Evolutionary conservation across 78 protist species (phyloP).

Genomic region (Paulinella micropora): DNA sequence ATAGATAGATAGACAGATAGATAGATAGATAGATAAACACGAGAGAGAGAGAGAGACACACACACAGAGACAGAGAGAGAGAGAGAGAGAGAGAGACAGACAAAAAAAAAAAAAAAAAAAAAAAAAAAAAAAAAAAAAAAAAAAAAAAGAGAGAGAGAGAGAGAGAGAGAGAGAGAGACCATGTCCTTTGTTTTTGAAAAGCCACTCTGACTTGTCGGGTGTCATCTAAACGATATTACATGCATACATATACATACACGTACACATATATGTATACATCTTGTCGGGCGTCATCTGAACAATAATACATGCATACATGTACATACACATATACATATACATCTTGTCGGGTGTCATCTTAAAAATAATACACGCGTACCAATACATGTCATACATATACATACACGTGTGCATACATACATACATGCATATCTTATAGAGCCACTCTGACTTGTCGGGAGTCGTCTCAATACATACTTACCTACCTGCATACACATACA

Average conservation of each 20-base stretch:
- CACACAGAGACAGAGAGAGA: not conserved
- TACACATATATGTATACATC: not conserved
- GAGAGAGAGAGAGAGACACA: too few relatives aligned
- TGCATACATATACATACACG: not conserved
- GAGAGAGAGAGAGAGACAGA: not conserved
- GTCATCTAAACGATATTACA: not conserved
- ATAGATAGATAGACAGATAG: too few relatives aligned
- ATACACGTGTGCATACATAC: not conserved
- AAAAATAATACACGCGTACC: not conserved
- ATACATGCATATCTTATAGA: not conserved
- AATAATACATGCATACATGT: not conserved
- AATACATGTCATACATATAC: not conserved
- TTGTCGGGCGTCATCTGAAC: too few relatives aligned
- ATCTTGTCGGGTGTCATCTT: not conserved
- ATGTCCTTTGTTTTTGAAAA: slow-evolving; percentile 76
- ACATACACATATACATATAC: not conserved
- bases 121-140: too few relatives aligned
- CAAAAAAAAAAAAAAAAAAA: too few relatives aligned
- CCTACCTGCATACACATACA: not conserved
- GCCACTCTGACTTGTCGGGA: slow-evolving; percentile 40
- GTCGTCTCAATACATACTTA: not conserved
- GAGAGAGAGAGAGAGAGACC: too few relatives aligned
- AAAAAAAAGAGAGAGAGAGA: too few relatives aligned
- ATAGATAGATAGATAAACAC: too few relatives aligned
- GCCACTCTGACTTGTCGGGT: slow-evolving; percentile 40